These are phyloP conservation scores for Arthrobotrys conoides DNA, from an alignment of 2,329 filamentous ascomycete genomes.

Conservation along the genomic window DNA sequence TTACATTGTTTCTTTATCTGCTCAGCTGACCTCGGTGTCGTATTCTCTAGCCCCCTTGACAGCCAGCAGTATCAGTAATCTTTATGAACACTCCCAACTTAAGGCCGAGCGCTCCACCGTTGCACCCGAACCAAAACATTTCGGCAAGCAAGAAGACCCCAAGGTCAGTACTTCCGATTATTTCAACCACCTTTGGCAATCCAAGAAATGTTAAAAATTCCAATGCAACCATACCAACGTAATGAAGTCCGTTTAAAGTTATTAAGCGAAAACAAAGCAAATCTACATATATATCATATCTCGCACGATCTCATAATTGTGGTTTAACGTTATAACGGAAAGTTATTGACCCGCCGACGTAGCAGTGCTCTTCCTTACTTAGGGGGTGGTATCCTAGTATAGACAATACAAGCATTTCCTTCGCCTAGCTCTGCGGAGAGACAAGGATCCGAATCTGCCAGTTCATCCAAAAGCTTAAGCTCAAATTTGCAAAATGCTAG, in stretches of 20 bases:
- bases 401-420: not conserved
- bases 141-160: slow-evolving; percentile 6
- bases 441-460: slow-evolving; percentile 1
- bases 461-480: no score
- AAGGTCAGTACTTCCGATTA: slow-evolving; percentile 16
- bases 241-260: slow-evolving; percentile 22
- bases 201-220: slow-evolving; percentile 6
- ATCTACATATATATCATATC: not conserved
- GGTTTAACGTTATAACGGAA: not conserved
- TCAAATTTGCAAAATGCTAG: not conserved
- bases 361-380: not conserved
- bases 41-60: not conserved
- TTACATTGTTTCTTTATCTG: no score
- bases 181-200: slow-evolving; percentile 11
- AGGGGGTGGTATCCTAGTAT: not conserved
- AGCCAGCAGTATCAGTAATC: slow-evolving; percentile 1
- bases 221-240: slow-evolving; percentile 21
- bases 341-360: not conserved
- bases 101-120: not conserved
- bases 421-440: slow-evolving; percentile 3
- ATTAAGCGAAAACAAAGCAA: slow-evolving; percentile 22
- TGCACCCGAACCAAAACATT: not conserved
- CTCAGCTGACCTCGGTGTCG: not conserved
- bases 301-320: no score
- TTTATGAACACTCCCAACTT: slow-evolving; percentile 6